Base-by-base conservation (phyloP, 2,329 filamentous ascomycete genomes). In the Penicillium sclerotiorum region DNA sequence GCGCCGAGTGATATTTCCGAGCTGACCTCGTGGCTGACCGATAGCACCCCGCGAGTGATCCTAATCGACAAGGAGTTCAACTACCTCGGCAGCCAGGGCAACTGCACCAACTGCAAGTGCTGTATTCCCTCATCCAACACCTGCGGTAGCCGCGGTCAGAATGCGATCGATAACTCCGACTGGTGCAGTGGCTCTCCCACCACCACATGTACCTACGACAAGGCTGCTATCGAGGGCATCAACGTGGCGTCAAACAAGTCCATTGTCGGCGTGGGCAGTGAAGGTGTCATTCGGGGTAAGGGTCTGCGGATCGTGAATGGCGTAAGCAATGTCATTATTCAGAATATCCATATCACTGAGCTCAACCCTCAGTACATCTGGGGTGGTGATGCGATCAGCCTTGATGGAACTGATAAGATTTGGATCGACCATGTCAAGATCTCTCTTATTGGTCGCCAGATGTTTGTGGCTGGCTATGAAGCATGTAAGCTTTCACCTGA, bases 281-380 rank as follows among this genome's bases (percentile, higher is more conserved):
- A 73, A 53, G 80, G 79, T 63, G 67, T 82, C 25, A 80, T 84
- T 58, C 76, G 75, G 57, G 80, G 80, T 60, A 82, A 81, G 71
- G 80, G 80, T 50, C 65, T 82, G 22, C 75, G 77, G 28, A 67
- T 80, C 21, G 62, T 66, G 37, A 63, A 58, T 41, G 68, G 67
- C 40, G 73, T 70, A 8, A 75, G 68, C 61, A 82, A 84, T 65
- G 69, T 86, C 64, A 84, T 84, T 60, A 77, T 84, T 60, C 82
- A 81, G 50, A 83, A 83, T 66, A 69, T 82, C 45, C 72, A 77
- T 55, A 76, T 82, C 61, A 80, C 78, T 36, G 69, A 69, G 32
- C 52, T 73, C 22, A 83, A 83, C 70, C 80, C 80, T 2, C 61
- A 78, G 62, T 79, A 80, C 56, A 78, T 83, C 56, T 83, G 80